Evolutionary conservation across 305 asterid species (phyloP), one percentile per base, ranked within the genome.

Genomic region (Rubia peregrina): DNA sequence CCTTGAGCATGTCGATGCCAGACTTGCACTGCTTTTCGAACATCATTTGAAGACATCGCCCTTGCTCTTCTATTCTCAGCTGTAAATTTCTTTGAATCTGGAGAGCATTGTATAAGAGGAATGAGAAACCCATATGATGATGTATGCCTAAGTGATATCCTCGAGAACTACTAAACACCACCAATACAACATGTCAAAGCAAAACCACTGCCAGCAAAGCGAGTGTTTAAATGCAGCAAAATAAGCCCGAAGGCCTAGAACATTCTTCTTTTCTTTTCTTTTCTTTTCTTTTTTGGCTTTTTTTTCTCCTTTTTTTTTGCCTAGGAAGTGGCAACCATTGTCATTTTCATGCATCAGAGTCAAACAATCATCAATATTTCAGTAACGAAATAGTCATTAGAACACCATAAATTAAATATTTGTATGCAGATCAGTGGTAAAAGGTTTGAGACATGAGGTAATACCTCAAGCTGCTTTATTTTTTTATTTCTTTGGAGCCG

Each of bases 11-110:
- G 71, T 87, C 91, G 14, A 60, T 49, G 33, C 90, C 89, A 9
- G 91, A 79, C 77, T 85, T 85, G 82, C 84, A 84, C 80, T 91
- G 97, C 83, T 84, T 84, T 84, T 91, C 97, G 78, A 91, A 88
- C 93, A 91, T 91, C 91, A 83, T 77, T 79, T 91, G 97, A 42
- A 91, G 91, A 76, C 77, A 77, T 69, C 82, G 78, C 60, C 98
- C 98, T 80, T 92, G 97, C 76, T 91, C 96, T 82, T 91, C 97
- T 79, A 91, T 91, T 59, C 93, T 81, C 73, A 89, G 90, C 86
- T 91, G 96, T 71, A 92, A 71, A 78, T 88, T 92, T 79, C 96
- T 90, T 81, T 92, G 98, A 76, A 90, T 92, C 98, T 92, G 89
- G 88, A 88, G 79, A 76, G 73, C n/a, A 77, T 49, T 9, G 70